Base-by-base conservation (phyloP, 192 early-diverging fungal genomes). In the Coemansia sp. region DNA sequence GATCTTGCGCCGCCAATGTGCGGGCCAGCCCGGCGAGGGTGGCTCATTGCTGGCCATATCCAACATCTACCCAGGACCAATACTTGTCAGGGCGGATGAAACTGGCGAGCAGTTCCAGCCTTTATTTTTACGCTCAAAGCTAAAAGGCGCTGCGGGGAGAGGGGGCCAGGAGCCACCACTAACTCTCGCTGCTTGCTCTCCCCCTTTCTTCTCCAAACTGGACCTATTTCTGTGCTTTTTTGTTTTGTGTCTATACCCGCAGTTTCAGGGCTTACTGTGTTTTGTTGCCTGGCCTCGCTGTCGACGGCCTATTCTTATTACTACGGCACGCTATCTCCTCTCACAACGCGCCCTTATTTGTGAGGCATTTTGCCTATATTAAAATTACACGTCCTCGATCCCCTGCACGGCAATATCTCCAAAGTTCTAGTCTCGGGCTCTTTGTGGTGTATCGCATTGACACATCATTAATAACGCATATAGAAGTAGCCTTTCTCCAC, bases 311-410 rank as follows among this genome's bases (percentile, higher is more conserved):
- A 58, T 32, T 58, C 32, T 17, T 32, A 32, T 58, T 55, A 48
- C 19, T 19, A 17, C 17, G 45, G 45, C 45, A 48, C 45, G 51
- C 51, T 24, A 51, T 22, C 5, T 31, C 53, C 5, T 12, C 11
- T 24, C 29, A 8, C 27, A 31, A 15, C 15, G 55, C 24, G 55
- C 55, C 31, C 11, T 34, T 58, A 22, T 48, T 9, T 34, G 24
- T 58, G 55, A 58, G 55, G 29, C 55, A 58, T 58, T 32, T 58
- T 58, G 51, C 22, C 24, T 29, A 53, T 27, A 53, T 53, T 53
- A 53, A 53, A 53, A 12, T 29, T 53, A 15, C 31, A 32, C 55
- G 11, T 31, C 51, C 27, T 32, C 55, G 55, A 31, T 58, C 31
- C 13, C 31, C 55, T 48, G 27, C 55, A 31, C 29, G 27, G 55